Conservation (phyloP, 1,139 yeast species). For the Saccharomyces pastorianus region DNA sequence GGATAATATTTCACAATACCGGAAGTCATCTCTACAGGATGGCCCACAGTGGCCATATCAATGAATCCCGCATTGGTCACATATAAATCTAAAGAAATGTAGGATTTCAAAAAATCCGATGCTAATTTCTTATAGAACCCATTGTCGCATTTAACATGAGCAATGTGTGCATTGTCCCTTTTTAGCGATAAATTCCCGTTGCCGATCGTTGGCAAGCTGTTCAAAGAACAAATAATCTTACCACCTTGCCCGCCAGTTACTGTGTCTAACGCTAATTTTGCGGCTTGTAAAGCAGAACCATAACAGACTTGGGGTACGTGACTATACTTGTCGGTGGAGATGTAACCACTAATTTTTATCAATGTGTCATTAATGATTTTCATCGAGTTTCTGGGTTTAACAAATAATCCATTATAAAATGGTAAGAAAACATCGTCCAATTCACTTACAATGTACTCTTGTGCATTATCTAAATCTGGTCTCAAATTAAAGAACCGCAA, state of each 20-base stretch:
- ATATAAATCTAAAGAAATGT: slow-evolving; percentile 72
- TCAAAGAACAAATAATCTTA: slow-evolving; percentile 61
- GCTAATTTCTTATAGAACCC: slow-evolving; percentile 58
- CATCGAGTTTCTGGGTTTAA: slow-evolving; percentile 61
- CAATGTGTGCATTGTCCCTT: slow-evolving; percentile 45
- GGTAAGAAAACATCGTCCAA: slow-evolving; percentile 80
- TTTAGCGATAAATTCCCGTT: slow-evolving; percentile 68
- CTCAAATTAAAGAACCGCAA: slow-evolving; percentile 69
- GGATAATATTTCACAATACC: slow-evolving; percentile 64
- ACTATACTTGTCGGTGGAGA: slow-evolving; percentile 36
- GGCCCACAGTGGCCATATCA: slow-evolving; percentile 68
- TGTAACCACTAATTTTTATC: slow-evolving; percentile 47
- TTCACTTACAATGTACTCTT: slow-evolving; percentile 62
- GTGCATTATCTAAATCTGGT: slow-evolving; percentile 49
- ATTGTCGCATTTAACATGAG: slow-evolving; percentile 53
- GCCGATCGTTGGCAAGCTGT: slow-evolving; percentile 73
- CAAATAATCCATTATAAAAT: slow-evolving; percentile 68
- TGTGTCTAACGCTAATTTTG: slow-evolving; percentile 52
- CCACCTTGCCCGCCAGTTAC: slow-evolving; percentile 62
- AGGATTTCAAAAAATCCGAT: slow-evolving; percentile 46
- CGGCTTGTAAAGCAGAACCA: slow-evolving; percentile 72
- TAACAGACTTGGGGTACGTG: slow-evolving; percentile 64
- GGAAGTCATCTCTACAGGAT: slow-evolving; percentile 61
- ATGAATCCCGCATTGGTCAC: slow-evolving; percentile 58
- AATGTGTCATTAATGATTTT: slow-evolving; percentile 61